Evolutionary conservation across 441 rosid genomes (phyloP), one percentile per base, ranked within the genome.

Genomic region (Bocquillonia castaneifolia): DNA sequence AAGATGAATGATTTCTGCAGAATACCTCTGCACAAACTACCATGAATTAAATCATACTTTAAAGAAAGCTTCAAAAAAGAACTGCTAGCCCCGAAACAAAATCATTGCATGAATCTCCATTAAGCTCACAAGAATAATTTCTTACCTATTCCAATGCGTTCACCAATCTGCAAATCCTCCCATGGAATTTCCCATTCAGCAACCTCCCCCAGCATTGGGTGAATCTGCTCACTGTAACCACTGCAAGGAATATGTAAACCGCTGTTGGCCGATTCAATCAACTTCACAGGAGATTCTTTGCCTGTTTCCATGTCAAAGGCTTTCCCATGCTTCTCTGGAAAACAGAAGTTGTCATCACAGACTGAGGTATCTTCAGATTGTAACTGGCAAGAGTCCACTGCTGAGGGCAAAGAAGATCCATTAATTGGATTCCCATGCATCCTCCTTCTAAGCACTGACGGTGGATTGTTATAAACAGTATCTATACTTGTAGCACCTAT

Each of bases 61-160:
- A 36, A 36, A 36, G 40, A 36, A 0, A 45, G 4, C 22, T 13
- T 20, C 29, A 22, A 55, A 26, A 18, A 20, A 9, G 6, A 22
- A 26, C 0, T 17, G 36, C 26, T 5, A 29, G 48, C 29, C 3
- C 31, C 32, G 23, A 17, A 31, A 14, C 14, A 10, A 26, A 10
- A 12, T 36, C 26, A 23, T 34, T 18, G 17, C 61, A 66, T n/a
- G 6, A 37, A 42, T 45, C 25, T 29, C 50, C 54, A 70, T 0
- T 55, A 64, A 45, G 44, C 57, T 31, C 31, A 64, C 50, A 29
- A 67, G 34, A 45, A 47, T 23, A 36, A 47, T 55, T 55, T 61
- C 84, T 86, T 88, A 93, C 97, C 98, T 58, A 93, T 93, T 72
- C 98, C 98, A 74, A 93, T 91, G 17, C 98, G 96, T 78, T 91